Evolutionary conservation across 2,329 filamentous ascomycete species (phyloP).

Genomic region (Fusarium dimerum): DNA sequence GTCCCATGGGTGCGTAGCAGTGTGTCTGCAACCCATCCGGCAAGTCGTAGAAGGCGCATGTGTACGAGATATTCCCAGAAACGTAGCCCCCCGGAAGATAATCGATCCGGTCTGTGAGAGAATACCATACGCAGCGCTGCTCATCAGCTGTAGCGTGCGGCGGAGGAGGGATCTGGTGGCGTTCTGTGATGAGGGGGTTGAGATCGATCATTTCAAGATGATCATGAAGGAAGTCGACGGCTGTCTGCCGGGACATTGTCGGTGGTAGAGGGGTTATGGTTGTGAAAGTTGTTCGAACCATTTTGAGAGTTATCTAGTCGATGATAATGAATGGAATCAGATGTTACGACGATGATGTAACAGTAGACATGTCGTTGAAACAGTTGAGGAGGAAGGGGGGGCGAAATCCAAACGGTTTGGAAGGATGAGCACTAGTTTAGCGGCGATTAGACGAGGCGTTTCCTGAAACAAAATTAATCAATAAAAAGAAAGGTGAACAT

Average conservation of each 20-base stretch:
- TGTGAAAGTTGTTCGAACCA: constrained; percentile 64
- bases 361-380: background rate
- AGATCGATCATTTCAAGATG: constrained; percentile 85
- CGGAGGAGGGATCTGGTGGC: constrained; percentile 68
- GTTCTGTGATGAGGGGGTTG: constrained; percentile 78
- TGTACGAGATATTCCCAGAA: constrained; percentile 72
- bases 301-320: constrained; percentile 11
- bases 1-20: constrained; percentile 77
- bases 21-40: constrained; percentile 77
- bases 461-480: too few relatives aligned
- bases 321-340: background rate
- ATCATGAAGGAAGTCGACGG: constrained; percentile 73
- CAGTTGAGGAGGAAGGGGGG: background rate
- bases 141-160: constrained; percentile 69
- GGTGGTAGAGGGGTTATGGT: constrained; percentile 76
- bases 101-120: constrained; percentile 73
- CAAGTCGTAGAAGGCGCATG: constrained; percentile 77
- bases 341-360: background rate
- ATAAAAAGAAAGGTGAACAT: too few relatives aligned
- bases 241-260: constrained; percentile 67
- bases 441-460: too few relatives aligned
- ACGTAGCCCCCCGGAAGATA: constrained; percentile 70
- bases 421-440: too few relatives aligned
- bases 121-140: constrained; percentile 73
- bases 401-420: too few relatives aligned